Evolutionary conservation across 441 rosid genomes (phyloP).

Genomic region (Gossypium davidsonii): DNA sequence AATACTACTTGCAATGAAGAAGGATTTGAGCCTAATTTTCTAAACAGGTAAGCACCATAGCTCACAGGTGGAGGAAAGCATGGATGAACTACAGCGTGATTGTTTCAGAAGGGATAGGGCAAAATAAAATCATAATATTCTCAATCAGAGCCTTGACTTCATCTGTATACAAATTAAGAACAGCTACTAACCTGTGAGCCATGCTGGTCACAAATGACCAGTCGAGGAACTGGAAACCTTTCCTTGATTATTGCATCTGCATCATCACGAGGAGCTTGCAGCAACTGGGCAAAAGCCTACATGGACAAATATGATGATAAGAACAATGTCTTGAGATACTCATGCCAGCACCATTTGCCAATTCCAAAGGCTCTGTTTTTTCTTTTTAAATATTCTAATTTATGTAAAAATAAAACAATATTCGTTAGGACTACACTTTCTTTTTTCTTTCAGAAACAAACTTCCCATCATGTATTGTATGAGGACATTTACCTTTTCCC

Average conservation of each 20-base stretch:
- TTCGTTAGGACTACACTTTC: not conserved
- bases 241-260: slow-evolving; percentile 54
- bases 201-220: slow-evolving; percentile 84
- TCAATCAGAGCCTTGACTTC: not conserved
- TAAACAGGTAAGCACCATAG: not conserved
- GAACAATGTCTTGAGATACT: not conserved
- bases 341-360: not conserved
- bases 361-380: not conserved
- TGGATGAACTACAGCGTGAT: not conserved
- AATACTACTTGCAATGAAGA: not conserved
- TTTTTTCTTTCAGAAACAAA: not conserved
- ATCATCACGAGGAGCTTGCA: slow-evolving; percentile 66
- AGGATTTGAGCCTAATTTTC: not conserved
- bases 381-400: not conserved
- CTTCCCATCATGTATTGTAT: not conserved
- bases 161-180: slow-evolving; percentile 1
- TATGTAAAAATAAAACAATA: not conserved
- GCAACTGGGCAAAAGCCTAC: slow-evolving; percentile 69
- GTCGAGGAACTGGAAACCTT: slow-evolving; percentile 86
- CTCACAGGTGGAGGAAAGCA: not conserved
- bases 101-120: not conserved
- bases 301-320: slow-evolving; percentile 13
- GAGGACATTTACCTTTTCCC: not conserved
- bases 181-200: slow-evolving; percentile 72
- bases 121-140: not conserved